Evolutionary conservation across 1,284 basidiomycete species (phyloP).

Genomic region (Ustilago crameri): DNA sequence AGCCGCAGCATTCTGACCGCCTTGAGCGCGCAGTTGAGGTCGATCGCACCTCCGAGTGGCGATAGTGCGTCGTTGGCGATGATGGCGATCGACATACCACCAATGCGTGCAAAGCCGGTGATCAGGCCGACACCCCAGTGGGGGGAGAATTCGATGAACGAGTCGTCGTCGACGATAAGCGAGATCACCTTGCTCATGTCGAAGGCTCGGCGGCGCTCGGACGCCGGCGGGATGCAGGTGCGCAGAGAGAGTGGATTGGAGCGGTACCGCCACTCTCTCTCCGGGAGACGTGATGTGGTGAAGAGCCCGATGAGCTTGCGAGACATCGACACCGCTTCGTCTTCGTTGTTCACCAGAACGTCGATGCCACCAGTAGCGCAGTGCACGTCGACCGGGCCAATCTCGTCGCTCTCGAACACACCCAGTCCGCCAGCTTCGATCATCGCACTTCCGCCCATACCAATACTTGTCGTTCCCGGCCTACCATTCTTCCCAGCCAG

Average conservation of each 20-base stretch:
- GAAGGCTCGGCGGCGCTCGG: slow-evolving; percentile 41
- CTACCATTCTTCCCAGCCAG: slow-evolving; percentile 5
- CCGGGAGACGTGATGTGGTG: slow-evolving; percentile 17
- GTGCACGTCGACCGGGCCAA: slow-evolving; percentile 42
- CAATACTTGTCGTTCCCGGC: slow-evolving; percentile 34
- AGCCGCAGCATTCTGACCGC: slow-evolving; percentile 45
- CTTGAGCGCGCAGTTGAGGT: slow-evolving; percentile 44
- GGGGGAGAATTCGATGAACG: slow-evolving; percentile 46
- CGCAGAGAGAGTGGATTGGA: slow-evolving; percentile 30
- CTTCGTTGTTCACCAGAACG: slow-evolving; percentile 42
- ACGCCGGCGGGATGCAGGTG: slow-evolving; percentile 24
- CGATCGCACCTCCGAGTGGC: slow-evolving; percentile 52
- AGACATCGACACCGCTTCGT: slow-evolving; percentile 21
- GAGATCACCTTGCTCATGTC: slow-evolving; percentile 48
- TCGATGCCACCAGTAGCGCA: slow-evolving; percentile 45
- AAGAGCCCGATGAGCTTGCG: slow-evolving; percentile 40
- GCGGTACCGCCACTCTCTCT: slow-evolving; percentile 22
- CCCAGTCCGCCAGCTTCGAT: slow-evolving; percentile 56
- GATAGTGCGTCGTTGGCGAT: slow-evolving; percentile 48
- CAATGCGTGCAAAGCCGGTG: slow-evolving; percentile 41
- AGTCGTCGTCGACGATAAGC: slow-evolving; percentile 41
- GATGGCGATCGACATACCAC: slow-evolving; percentile 40
- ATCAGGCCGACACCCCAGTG: slow-evolving; percentile 42
- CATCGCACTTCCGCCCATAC: slow-evolving; percentile 57
- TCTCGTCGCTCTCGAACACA: slow-evolving; percentile 34